These are phyloP conservation scores for Ustanciosporium gigantosporum DNA, from an alignment of 1,284 basidiomycete species.

Conservation along the genomic window DNA sequence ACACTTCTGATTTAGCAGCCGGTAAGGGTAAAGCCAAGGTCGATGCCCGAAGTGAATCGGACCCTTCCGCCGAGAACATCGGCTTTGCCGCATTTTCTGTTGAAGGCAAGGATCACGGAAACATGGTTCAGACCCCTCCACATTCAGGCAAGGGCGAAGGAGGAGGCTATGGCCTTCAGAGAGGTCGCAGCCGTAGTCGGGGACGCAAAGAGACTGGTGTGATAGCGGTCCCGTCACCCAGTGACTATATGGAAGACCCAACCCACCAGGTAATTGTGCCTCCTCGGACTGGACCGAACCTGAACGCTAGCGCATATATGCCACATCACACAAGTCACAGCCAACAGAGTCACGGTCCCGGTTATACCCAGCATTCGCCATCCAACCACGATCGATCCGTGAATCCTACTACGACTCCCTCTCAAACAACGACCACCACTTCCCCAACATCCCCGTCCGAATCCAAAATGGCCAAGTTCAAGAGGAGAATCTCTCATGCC, in stretches of 20 bases:
- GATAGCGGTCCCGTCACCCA: constrained; percentile 17
- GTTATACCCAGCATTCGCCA: no score
- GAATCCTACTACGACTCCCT: neutral
- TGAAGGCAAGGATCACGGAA: constrained; percentile 3
- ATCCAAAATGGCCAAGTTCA: neutral
- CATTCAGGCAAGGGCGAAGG: constrained; percentile 1
- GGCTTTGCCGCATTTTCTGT: neutral
- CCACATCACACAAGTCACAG: constrained; percentile 3
- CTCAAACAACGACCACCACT: neutral
- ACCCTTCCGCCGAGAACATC: neutral
- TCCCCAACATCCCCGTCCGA: neutral
- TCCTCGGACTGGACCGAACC: constrained; percentile 27
- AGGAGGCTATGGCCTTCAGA: constrained; percentile 9
- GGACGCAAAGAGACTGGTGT: constrained; percentile 1
- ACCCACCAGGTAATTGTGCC: no score
- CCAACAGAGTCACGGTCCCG: no score
- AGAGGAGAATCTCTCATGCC: neutral
- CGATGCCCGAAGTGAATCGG: constrained; percentile 6
- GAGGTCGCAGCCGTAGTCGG: constrained; percentile 20
- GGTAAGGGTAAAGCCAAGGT: constrained; percentile 25
- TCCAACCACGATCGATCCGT: neutral
- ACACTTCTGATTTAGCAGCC: neutral
- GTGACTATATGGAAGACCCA: constrained; percentile 14
- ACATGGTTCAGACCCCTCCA: constrained; percentile 1
- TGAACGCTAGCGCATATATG: constrained; percentile 35